Percentiles rank a stretch among this genome's conserved stretches.
These are phyloP conservation scores for Aspergillus eucalypticola DNA, from an alignment of 2,329 filamentous ascomycete species.

Conservation along the genomic window DNA sequence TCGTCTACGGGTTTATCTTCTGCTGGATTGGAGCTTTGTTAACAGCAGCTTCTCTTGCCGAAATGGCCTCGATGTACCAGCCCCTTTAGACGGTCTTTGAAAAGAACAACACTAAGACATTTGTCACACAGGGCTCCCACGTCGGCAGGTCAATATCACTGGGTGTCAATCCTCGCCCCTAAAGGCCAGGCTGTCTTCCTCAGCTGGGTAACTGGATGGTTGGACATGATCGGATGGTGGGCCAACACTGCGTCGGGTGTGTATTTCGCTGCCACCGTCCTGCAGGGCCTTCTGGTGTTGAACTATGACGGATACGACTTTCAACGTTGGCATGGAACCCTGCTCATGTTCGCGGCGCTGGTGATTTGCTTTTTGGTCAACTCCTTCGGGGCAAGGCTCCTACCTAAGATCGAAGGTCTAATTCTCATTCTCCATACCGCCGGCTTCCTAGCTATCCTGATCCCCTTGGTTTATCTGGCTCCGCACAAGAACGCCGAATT, in stretches of 20 bases:
- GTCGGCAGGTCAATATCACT: slow-evolving; percentile 43
- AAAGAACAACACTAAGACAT: background rate
- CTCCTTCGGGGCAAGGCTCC: slow-evolving; percentile 41
- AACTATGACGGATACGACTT: slow-evolving; percentile 39
- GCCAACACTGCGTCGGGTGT: background rate
- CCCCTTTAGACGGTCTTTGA: too few species aligned
- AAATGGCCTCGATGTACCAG: slow-evolving; percentile 36
- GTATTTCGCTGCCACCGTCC: slow-evolving; percentile 19
- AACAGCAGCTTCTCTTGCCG: slow-evolving; percentile 31
- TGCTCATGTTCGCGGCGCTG: slow-evolving; percentile 50
- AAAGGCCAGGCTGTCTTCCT: slow-evolving; percentile 34
- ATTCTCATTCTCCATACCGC: slow-evolving; percentile 54
- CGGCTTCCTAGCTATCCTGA: slow-evolving; percentile 55
- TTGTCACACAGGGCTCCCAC: slow-evolving; percentile 30
- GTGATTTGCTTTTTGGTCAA: slow-evolving; percentile 46
- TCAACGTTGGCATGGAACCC: slow-evolving; percentile 52
- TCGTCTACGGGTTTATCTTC: slow-evolving; percentile 37
- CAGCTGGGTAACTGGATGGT: slow-evolving; percentile 41
- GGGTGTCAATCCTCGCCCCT: slow-evolving; percentile 44
- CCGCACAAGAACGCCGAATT: slow-evolving; percentile 38
- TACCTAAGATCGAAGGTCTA: slow-evolving; percentile 52
- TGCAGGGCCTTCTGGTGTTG: slow-evolving; percentile 42
- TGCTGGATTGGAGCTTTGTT: slow-evolving; percentile 32
- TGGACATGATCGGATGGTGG: slow-evolving; percentile 7
- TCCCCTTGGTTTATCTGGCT: slow-evolving; percentile 47